A percentile compares a stretch with the other conserved stretches of the same genome.
These are phyloP conservation scores for Russula foetens DNA, from an alignment of 768 basidiomycete genomes.

Conservation along the genomic window DNA sequence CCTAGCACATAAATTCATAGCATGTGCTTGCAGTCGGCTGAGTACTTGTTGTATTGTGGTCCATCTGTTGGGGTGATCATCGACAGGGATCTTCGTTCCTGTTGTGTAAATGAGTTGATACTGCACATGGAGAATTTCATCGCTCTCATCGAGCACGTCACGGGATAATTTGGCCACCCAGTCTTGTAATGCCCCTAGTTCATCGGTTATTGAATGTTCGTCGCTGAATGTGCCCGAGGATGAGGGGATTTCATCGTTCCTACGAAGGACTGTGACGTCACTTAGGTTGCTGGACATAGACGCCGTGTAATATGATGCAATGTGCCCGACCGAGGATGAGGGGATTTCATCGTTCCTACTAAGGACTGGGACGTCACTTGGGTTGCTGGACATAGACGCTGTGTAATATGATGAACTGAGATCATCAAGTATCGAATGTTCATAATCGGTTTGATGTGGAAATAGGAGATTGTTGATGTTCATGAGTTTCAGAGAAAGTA, in stretches of 20 bases:
- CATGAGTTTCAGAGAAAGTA: constrained; percentile 44
- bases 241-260: no score
- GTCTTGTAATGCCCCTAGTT: background rate
- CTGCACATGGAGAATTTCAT: background rate
- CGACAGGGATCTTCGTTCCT: background rate
- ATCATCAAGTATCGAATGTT: no score
- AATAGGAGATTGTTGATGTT: constrained; percentile 24
- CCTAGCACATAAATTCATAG: background rate
- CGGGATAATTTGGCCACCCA: background rate
- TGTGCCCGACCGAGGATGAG: no score
- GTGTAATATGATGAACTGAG: no score
- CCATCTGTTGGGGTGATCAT: background rate
- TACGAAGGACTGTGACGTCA: no score
- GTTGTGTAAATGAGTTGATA: background rate
- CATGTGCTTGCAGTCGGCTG: background rate
- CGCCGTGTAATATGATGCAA: no score
- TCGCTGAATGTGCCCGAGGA: no score
- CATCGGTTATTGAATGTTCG: background rate
- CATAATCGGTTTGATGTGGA: background rate
- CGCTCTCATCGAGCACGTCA: background rate
- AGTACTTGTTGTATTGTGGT: background rate
- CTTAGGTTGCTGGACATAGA: no score
- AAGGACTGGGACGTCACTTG: no score
- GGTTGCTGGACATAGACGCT: no score
- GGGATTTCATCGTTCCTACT: no score